phyloP scores from a whole-genome alignment of 140 eudicot species.

The Erigeron philadelphicus region DNA sequence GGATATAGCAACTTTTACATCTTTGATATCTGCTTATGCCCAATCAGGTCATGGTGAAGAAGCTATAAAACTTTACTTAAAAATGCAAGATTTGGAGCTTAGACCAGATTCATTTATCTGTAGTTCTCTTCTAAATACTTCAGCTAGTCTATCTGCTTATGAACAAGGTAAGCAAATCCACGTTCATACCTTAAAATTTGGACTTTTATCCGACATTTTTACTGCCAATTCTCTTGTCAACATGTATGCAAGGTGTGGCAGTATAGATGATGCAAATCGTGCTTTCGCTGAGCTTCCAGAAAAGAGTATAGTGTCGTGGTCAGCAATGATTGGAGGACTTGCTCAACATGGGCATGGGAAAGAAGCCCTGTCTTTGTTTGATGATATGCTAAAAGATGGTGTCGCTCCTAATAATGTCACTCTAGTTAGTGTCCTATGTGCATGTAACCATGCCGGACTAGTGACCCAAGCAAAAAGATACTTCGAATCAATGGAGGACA shows the following conservation, averaged over 20 bases:
- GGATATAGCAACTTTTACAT: slow-evolving; percentile 82
- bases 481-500: slow-evolving; percentile 59
- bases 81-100: slow-evolving; percentile 51
- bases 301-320: slow-evolving; percentile 72
- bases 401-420: slow-evolving; percentile 71
- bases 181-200: slow-evolving; percentile 56
- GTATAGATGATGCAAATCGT: slow-evolving; percentile 57
- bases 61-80: slow-evolving; percentile 58
- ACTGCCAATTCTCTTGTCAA: slow-evolving; percentile 76
- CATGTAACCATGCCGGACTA: slow-evolving; percentile 83
- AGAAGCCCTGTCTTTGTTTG: slow-evolving; percentile 60
- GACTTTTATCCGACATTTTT: slow-evolving; percentile 52
- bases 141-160: slow-evolving; percentile 70
- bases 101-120: slow-evolving; percentile 66
- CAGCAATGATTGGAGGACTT: slow-evolving; percentile 88
- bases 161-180: slow-evolving; percentile 92
- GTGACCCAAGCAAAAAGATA: slow-evolving; percentile 53
- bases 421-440: slow-evolving; percentile 65
- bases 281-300: slow-evolving; percentile 59
- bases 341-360: slow-evolving; percentile 88
- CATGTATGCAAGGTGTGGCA: slow-evolving; percentile 94
- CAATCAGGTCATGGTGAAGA: slow-evolving; percentile 86
- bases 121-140: slow-evolving; percentile 77
- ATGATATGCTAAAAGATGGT: slow-evolving; percentile 61
- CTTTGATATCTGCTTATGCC: slow-evolving; percentile 65